These are phyloP conservation scores for Euclidium syriacum DNA, from an alignment of 345 rosid species.

Conservation along the genomic window DNA sequence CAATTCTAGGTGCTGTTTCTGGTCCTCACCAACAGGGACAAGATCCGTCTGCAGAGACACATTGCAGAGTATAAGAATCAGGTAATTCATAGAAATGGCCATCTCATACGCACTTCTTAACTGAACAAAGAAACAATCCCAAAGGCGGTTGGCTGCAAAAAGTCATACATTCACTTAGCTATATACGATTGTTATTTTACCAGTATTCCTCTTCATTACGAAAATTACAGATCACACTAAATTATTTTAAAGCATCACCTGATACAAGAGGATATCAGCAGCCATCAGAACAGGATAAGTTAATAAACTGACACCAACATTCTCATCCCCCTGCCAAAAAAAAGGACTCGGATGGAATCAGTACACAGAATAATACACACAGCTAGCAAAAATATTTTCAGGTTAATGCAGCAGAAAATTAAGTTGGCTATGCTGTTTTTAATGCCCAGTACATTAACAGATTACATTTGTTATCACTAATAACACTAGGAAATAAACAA, in stretches of 20 bases:
- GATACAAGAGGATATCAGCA: slow-evolving; percentile 84
- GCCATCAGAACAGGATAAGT: slow-evolving; percentile 93
- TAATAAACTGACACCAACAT: slow-evolving; percentile 71
- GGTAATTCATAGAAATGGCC: slow-evolving; percentile 25
- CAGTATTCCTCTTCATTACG: not conserved
- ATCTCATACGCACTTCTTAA: not conserved
- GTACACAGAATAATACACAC: not conserved
- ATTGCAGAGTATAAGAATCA: slow-evolving; percentile 42
- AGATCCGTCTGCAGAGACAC: slow-evolving; percentile 72
- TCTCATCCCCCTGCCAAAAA: slow-evolving; percentile 71
- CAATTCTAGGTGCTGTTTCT: slow-evolving; percentile 94
- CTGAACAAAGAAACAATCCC: not conserved
- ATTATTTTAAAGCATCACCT: slow-evolving; percentile 42
- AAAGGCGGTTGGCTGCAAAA: not conserved
- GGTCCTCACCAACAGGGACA: slow-evolving; percentile 97
- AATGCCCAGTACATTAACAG: not conserved
- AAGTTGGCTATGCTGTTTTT: not conserved
- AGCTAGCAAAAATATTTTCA: not conserved
- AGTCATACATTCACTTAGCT: not conserved
- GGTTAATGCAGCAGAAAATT: not conserved
- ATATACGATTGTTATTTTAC: not conserved
- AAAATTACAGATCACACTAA: not conserved
- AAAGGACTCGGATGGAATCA: not conserved
- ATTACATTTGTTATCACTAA: not conserved
- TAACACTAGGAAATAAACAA: not conserved